Base-by-base conservation (phyloP, 2,329 filamentous ascomycete species). In the Apiospora rasikravindrae region DNA sequence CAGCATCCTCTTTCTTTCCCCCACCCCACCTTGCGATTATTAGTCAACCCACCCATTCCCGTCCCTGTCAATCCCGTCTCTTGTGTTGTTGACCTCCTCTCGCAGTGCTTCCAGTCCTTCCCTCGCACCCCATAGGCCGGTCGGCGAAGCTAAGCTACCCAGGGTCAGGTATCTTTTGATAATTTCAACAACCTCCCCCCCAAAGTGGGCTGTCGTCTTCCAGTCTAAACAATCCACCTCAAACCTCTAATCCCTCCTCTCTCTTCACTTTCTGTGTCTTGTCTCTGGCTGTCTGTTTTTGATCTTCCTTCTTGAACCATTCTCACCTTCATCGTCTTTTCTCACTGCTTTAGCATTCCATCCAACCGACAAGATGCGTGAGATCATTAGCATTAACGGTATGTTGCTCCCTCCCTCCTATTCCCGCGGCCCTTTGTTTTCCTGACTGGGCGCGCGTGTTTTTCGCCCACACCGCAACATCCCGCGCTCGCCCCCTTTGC, bases 321-420 rank as follows among this genome's bases (percentile, higher is more conserved):
- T 75, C 77, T 77, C 74, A 75, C 79, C 76, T 79, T 79, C 73
- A 66, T 71, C 73, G 75, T 77, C 78, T 76, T 78, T 78, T 79
- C 78, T 40, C 78, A 76, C 78, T 77, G 74, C 77, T 79, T 75
- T 81, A 79, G 72, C 76, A 76, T 77, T 72, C 72, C 73, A 77
- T 79, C 75, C 77, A 77, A 37, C 79, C 81, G 82, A 82, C 89
- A 95, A 85, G 84, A 98, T 98, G 96, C 95, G 96, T 93, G 96
- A 98, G 92, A 95, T 98, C 85, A 98, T 98, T 86, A 96, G 93
- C 88, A 93, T 98, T 91, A 98, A 98, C 91, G 95, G 96, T 98
- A 91, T 83, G 93, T 82, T 78, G 73, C 83, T 82, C 80, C 82
- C 82, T 79, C 76, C 77, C 74, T 79, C 79, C 86, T 82, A 19